Evolutionary conservation across 805 yeast species (phyloP).

Genomic region (Ascoidea rubescens): DNA sequence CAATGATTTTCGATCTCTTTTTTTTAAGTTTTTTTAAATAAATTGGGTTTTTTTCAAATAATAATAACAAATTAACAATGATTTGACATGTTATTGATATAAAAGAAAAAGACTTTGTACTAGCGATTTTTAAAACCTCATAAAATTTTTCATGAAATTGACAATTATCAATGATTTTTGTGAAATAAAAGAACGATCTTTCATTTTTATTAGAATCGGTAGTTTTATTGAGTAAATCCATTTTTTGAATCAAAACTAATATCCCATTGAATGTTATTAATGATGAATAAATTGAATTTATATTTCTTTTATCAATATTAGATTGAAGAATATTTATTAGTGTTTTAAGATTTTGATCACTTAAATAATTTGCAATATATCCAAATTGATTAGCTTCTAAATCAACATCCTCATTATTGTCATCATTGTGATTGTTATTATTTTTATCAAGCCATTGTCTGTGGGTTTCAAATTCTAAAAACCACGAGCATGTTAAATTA

Average conservation of each 20-base stretch:
- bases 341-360: neutral
- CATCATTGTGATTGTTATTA: too few species aligned
- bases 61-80: neutral
- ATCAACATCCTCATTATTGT: neutral
- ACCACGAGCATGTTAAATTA: slow-evolving; percentile 42
- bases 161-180: too few species aligned
- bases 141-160: too few species aligned
- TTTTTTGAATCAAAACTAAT: neutral
- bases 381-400: neutral
- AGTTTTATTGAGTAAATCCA: neutral
- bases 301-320: neutral
- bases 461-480: slow-evolving; percentile 47
- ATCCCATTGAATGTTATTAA: neutral
- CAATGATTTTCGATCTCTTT: neutral
- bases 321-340: neutral
- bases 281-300: neutral
- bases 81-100: neutral
- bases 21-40: too few species aligned
- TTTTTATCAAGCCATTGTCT: slow-evolving; percentile 6
- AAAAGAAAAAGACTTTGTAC: neutral
- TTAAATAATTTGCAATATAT: neutral
- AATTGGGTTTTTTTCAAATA: too few species aligned
- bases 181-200: too few species aligned
- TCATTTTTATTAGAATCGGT: too few species aligned
- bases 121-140: neutral